Evolutionary conservation across 2,329 filamentous ascomycete species (phyloP).

Genomic region (Hymenoscyphus linearis): DNA sequence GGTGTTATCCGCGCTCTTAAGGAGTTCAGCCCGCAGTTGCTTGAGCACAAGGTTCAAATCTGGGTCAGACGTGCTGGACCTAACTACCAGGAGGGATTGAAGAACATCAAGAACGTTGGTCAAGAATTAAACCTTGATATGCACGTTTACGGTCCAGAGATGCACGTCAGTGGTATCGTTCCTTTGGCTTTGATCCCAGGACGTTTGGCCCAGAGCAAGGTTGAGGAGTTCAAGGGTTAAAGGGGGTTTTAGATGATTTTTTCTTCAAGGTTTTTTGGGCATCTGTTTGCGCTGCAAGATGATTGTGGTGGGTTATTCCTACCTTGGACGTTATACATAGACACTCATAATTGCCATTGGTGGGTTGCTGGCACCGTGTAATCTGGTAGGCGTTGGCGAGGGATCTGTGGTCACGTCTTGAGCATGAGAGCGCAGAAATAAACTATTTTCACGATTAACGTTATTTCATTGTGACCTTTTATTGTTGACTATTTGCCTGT

Average conservation of each 20-base stretch:
- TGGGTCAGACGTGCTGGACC: slow-evolving; percentile 88
- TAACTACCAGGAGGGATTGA: slow-evolving; percentile 99
- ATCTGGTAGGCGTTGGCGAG: slow-evolving; percentile 8
- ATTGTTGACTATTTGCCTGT: too few relatives aligned
- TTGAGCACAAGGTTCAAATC: slow-evolving; percentile 97
- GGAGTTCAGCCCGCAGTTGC: slow-evolving; percentile 77
- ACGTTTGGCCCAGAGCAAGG: slow-evolving; percentile 56
- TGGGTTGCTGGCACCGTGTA: slow-evolving; percentile 1
- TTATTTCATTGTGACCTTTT: too few relatives aligned
- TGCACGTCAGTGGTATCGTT: slow-evolving; percentile 92
- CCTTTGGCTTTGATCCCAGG: slow-evolving; percentile 75
- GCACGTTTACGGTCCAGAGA: slow-evolving; percentile 79
- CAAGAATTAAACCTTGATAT: slow-evolving; percentile 93
- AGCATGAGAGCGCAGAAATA: slow-evolving; percentile 4
- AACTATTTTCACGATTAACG: not conserved
- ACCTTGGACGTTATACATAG: slow-evolving; percentile 4
- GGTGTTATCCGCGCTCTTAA: slow-evolving; percentile 95
- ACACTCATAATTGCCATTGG: slow-evolving; percentile 8
- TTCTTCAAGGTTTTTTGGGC: slow-evolving; percentile 1
- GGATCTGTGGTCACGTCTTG: slow-evolving; percentile 9
- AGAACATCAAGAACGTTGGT: slow-evolving; percentile 98
- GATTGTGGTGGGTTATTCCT: not conserved
- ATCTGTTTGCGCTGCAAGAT: slow-evolving; percentile 5
- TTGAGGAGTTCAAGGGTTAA: slow-evolving; percentile 49
- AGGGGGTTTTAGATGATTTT: slow-evolving; percentile 3